A percentile compares a stretch with the other conserved stretches of the same genome.
Conservation (phyloP, 345 rosid species). For the Noccaea bulbosa region DNA sequence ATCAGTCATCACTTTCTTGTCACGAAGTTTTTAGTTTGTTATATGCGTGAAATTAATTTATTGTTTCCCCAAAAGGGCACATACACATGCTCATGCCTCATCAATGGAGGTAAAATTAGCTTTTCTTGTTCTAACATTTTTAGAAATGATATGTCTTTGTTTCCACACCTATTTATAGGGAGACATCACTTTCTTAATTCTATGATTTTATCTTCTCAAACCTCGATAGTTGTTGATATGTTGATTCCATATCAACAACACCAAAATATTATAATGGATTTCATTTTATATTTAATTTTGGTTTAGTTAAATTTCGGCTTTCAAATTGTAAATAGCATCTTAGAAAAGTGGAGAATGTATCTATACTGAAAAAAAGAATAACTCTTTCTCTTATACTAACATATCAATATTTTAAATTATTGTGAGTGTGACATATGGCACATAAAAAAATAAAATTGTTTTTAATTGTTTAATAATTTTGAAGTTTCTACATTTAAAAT, state of each 20-base stretch:
- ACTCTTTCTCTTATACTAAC: too few relatives aligned
- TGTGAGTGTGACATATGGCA: too few relatives aligned
- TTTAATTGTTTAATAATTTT: too few relatives aligned
- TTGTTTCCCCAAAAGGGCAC: slow-evolving; percentile 47
- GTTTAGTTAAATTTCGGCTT: slow-evolving; percentile 7
- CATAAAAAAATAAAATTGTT: too few relatives aligned
- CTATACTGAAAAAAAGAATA: too few relatives aligned
- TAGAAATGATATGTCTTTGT: slow-evolving; percentile 36
- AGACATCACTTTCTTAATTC: slow-evolving; percentile 36
- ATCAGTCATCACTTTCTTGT: slow-evolving; percentile 41
- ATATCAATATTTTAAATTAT: too few relatives aligned
- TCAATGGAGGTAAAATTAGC: slow-evolving; percentile 43
- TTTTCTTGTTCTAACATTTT: slow-evolving; percentile 42
- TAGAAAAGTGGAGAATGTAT: slow-evolving; percentile 18
- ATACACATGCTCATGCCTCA: slow-evolving; percentile 45
- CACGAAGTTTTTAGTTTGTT: slow-evolving; percentile 14
- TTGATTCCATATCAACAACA: background rate
- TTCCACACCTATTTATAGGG: slow-evolving; percentile 43
- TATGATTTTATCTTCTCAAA: slow-evolving; percentile 31
- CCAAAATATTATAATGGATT: background rate
- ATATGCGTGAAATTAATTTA: slow-evolving; percentile 41
- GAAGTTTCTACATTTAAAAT: too few relatives aligned
- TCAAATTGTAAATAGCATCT: slow-evolving; percentile 7
- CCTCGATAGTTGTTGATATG: slow-evolving; percentile 33
- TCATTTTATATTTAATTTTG: background rate